These are phyloP conservation scores for Plectosphaerella sp. DNA, from an alignment of 2,329 filamentous ascomycete genomes.

Conservation along the genomic window DNA sequence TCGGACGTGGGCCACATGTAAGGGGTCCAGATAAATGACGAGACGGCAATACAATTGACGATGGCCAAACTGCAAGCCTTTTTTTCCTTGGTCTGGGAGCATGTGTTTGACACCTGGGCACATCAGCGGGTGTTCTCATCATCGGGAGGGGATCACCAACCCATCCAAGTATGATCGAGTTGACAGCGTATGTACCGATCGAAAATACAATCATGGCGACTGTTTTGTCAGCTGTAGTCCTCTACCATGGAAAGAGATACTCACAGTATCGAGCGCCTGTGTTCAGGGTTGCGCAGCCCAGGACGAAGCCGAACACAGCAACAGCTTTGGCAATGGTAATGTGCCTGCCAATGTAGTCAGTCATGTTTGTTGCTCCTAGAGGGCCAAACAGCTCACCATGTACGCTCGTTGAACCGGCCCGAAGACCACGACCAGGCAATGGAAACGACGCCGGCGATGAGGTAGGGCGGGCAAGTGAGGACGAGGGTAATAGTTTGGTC, in stretches of 20 bases:
- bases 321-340: slow-evolving; percentile 7
- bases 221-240: neutral
- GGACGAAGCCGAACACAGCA: slow-evolving; percentile 8
- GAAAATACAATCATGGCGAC: slow-evolving; percentile 23
- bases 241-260: neutral
- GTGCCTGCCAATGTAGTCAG: neutral
- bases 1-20: slow-evolving; percentile 31
- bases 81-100: slow-evolving; percentile 33
- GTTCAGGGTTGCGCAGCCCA: slow-evolving; percentile 23
- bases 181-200: slow-evolving; percentile 23
- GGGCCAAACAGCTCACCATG: slow-evolving; percentile 22
- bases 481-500: slow-evolving; percentile 34
- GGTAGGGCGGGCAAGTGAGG: slow-evolving; percentile 37
- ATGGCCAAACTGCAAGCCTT: slow-evolving; percentile 30
- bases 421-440: slow-evolving; percentile 26
- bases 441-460: slow-evolving; percentile 31
- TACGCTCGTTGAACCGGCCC: slow-evolving; percentile 35
- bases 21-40: slow-evolving; percentile 14
- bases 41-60: slow-evolving; percentile 13
- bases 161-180: slow-evolving; percentile 32
- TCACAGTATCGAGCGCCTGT: slow-evolving; percentile 17
- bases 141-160: slow-evolving; percentile 1
- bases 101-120: slow-evolving; percentile 18
- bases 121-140: too few relatives aligned
- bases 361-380: neutral